Evolutionary conservation across 2,329 filamentous ascomycete species (phyloP), one percentile per base, ranked within the genome.

Genomic region (Pseudocercospora ulei): DNA sequence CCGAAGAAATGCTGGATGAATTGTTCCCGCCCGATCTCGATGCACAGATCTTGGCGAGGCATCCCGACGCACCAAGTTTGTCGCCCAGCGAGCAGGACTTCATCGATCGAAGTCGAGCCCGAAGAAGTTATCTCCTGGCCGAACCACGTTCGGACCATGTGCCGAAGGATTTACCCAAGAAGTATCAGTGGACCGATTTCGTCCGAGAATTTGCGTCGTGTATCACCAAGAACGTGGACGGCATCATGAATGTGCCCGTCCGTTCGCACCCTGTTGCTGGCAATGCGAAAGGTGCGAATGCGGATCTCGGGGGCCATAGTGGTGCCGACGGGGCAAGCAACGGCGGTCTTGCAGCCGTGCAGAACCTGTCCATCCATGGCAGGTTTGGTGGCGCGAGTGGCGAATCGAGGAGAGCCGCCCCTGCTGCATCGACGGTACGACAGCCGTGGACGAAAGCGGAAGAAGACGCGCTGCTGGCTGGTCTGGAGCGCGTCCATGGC

Each of bases 361-460:
- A 35, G 11, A 35, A 26, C 12, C 18, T 40, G n/a, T 20, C 14
- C 18, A 20, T 25, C 23, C 39, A 35, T 14, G 29, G 20, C 24
- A 46, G 35, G 23, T 38, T 28, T 12, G 38, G 42, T 9, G 34
- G 14, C 9, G 35, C 25, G 12, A 37, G 23, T 4, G 12, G n/a
- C 23, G 35, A 38, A 7, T 14, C 29, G 34, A 46, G 41, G 38
- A 49, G 47, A 22, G 25, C 51, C 17, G 39, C 48, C 18, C 39
- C 49, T 1, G 37, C 46, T 16, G 37, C 43, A 9, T 48, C 48
- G 6, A 53, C 52, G 4, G 50, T 54, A 7, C 57, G 86, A 19
- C 74, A 86, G 17, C 84, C 86, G 0, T 94, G 86, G 86, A 84
- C 80, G 0, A 78, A 81, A 3, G 83, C 90, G 47, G 86, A 94